Conservation (phyloP, 1,284 basidiomycete genomes). For the Polyporus tsugae region DNA sequence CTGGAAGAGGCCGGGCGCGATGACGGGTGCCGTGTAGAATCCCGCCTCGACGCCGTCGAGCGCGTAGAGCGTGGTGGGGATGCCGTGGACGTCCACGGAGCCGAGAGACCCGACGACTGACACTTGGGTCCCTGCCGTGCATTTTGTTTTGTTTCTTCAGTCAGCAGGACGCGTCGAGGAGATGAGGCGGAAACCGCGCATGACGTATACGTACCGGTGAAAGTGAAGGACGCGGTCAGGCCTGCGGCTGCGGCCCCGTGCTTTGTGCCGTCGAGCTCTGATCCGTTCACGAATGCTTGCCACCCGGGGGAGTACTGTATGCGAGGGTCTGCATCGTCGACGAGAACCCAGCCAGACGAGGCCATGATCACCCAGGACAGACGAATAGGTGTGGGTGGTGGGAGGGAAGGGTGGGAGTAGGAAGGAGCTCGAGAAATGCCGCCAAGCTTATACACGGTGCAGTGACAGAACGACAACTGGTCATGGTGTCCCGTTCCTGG, state of each 20-base stretch:
- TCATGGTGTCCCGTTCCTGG: no score
- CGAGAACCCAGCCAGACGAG: slow-evolving; percentile 2
- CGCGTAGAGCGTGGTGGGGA: slow-evolving; percentile 25
- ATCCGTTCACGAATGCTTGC: slow-evolving; percentile 4
- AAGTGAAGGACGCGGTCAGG: slow-evolving; percentile 15
- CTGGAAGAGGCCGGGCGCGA: slow-evolving; percentile 14
- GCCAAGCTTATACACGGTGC: no score
- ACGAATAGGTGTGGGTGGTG: neutral
- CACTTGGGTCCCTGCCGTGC: slow-evolving; percentile 26
- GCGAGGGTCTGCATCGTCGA: slow-evolving; percentile 15
- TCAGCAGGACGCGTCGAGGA: neutral
- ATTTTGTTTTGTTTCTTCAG: neutral
- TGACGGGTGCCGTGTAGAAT: slow-evolving; percentile 17
- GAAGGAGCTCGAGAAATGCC: no score
- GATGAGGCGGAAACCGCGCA: neutral
- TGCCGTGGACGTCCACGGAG: slow-evolving; percentile 27
- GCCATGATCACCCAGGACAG: neutral
- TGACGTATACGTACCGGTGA: slow-evolving; percentile 17
- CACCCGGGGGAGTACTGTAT: slow-evolving; percentile 18
- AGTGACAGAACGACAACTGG: no score
- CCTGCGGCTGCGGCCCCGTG: slow-evolving; percentile 13
- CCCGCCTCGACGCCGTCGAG: slow-evolving; percentile 25
- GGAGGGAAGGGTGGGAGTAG: no score
- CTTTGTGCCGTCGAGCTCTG: slow-evolving; percentile 7
- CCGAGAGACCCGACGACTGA: slow-evolving; percentile 29